Percentiles rank a stretch among this genome's conserved stretches.
Conservation (phyloP, 2,329 filamentous ascomycete genomes). For the Colletotrichum destructivum region DNA sequence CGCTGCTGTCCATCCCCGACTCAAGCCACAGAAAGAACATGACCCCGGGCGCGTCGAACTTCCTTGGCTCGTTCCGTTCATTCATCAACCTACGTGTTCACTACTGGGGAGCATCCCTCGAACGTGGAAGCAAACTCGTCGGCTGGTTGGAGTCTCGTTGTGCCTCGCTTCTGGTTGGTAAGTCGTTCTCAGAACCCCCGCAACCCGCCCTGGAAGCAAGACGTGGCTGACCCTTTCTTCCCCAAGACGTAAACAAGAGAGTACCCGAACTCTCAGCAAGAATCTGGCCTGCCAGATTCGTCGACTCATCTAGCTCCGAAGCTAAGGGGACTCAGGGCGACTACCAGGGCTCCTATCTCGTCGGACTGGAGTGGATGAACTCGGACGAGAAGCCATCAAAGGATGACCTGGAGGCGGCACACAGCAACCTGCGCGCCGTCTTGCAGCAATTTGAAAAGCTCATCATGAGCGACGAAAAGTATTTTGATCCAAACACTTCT, state of each 20-base stretch:
- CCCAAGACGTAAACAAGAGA: conserved; percentile 67
- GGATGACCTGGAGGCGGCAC: conserved; percentile 59
- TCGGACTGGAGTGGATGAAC: conserved; percentile 65
- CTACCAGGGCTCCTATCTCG: conserved; percentile 73
- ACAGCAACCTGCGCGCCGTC: conserved; percentile 60
- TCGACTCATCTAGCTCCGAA: conserved; percentile 49
- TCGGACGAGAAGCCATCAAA: conserved; percentile 48
- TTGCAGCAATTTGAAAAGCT: conserved; percentile 65
- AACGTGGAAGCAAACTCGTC: conserved; percentile 69
- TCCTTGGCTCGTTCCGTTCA: conserved; percentile 65
- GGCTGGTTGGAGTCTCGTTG: conserved; percentile 77
- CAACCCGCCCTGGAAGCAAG: background rate
- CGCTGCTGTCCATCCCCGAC: conserved; percentile 52
- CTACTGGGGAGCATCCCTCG: conserved; percentile 74
- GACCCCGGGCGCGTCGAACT: conserved; percentile 57
- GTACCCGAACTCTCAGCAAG: conserved; percentile 67
- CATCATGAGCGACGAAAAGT: conserved; percentile 61
- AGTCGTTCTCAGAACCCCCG: conserved; percentile 45
- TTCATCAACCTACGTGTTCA: conserved; percentile 75
- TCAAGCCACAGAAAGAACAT: background rate
- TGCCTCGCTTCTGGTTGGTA: conserved; percentile 71
- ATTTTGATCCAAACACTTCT: conserved; percentile 64
- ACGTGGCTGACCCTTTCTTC: conserved; percentile 6
- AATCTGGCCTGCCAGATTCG: conserved; percentile 76
- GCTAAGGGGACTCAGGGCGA: conserved; percentile 56